Evolutionary conservation across 495 filamentous ascomycete genomes (phyloP).

Genomic region (Podospora pseudopauciseta): DNA sequence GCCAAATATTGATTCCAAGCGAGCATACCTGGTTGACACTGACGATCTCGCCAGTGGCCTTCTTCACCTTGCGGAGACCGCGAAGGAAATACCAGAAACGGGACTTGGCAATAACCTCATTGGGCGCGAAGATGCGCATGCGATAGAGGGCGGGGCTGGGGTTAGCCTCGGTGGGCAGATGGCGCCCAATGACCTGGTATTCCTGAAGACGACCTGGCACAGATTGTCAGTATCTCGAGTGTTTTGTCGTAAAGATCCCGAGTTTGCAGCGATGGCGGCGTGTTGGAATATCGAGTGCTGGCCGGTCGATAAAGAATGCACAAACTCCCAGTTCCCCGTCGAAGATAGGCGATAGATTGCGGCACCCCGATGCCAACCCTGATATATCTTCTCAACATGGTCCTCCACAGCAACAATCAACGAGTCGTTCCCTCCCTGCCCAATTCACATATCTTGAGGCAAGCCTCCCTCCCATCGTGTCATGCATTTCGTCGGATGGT

Average conservation of each 20-base stretch:
- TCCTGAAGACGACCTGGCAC: constrained; percentile 90
- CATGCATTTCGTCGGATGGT: background rate
- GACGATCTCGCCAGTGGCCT: constrained; percentile 98
- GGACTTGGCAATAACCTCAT: constrained; percentile 96
- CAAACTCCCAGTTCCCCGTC: background rate
- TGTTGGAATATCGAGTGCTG: background rate
- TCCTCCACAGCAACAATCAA: background rate
- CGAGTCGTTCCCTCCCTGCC: background rate
- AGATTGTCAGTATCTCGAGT: constrained; percentile 18
- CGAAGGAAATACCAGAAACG: constrained; percentile 99
- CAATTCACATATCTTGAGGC: background rate
- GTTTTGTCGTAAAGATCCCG: background rate
- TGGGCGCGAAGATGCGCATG: constrained; percentile 99
- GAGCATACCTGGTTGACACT: constrained; percentile 85
- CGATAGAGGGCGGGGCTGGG: constrained; percentile 97
- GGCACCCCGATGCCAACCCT: background rate
- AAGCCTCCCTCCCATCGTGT: background rate
- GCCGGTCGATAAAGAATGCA: background rate
- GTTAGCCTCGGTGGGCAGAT: constrained; percentile 93
- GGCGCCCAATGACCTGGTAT: constrained; percentile 99
- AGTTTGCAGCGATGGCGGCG: background rate
- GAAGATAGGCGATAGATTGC: background rate
- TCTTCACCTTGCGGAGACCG: constrained; percentile 99
- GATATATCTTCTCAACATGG: background rate
- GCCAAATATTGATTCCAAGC: constrained; percentile 8